These are phyloP conservation scores for Calonectria honghensis DNA, from an alignment of 2,329 filamentous ascomycete species.

Conservation along the genomic window DNA sequence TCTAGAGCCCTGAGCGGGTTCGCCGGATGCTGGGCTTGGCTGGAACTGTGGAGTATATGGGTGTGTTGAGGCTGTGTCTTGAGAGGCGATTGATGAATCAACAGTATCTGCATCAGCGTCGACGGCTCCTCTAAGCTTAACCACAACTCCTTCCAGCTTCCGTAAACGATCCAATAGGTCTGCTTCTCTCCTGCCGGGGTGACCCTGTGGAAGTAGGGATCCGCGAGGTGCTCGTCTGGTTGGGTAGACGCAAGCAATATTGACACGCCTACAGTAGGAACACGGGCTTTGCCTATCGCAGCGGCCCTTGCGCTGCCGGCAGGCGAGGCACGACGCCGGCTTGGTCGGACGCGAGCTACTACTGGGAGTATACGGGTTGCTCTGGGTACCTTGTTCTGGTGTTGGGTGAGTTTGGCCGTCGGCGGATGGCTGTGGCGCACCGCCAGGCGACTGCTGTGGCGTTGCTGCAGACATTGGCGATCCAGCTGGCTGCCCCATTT, in stretches of 20 bases:
- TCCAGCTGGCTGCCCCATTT: neutral
- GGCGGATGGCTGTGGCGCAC: neutral
- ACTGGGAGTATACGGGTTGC: neutral
- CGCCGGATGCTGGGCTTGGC: neutral
- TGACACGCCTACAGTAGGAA: constrained; percentile 14
- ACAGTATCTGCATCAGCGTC: neutral
- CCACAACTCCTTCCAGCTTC: constrained; percentile 1
- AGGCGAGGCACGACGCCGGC: constrained; percentile 8
- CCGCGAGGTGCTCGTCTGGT: constrained; percentile 11
- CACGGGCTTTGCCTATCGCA: constrained; percentile 16
- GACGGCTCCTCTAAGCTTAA: constrained; percentile 1
- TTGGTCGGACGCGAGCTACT: constrained; percentile 9
- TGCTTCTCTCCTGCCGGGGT: constrained; percentile 6
- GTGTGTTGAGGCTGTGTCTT: neutral
- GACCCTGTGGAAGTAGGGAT: constrained; percentile 11
- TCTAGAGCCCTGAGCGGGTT: neutral
- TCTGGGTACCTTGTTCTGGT: neutral
- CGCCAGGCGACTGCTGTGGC: neutral
- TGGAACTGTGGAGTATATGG: neutral
- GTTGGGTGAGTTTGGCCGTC: neutral
- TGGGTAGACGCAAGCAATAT: constrained; percentile 19
- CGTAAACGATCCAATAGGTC: constrained; percentile 6
- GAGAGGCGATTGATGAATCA: neutral
- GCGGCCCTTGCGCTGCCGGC: constrained; percentile 13
- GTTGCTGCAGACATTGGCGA: neutral